Base-by-base conservation (phyloP, 2,329 filamentous ascomycete genomes). In the Penicillium sp. region DNA sequence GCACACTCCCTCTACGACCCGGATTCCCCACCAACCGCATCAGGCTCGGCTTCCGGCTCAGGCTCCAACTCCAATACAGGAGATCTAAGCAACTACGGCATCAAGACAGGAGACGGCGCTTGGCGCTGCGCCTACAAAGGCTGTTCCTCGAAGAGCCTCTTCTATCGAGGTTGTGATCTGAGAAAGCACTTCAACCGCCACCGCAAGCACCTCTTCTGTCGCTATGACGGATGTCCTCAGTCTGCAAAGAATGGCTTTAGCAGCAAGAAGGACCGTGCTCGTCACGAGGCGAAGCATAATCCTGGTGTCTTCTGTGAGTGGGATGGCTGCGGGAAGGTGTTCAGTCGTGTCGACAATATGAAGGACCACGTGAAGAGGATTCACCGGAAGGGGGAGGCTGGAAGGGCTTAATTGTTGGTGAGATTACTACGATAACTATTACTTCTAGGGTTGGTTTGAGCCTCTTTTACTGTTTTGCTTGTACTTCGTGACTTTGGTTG, bases 311-410 rank as follows among this genome's bases (percentile, higher is more conserved):
- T 77, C 36, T 86, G 84, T 62, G 80, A 84, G 60, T 84, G 80
- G 79, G 75, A 78, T 30, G 81, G 78, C 7, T 86, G 84, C 67
- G 78, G 78, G 52, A 72, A 83, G 45, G 74, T 86, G 3, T 86
- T 86, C 66, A 84, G 81, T 67, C 76, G 84, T 31, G 80, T 84
- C 25, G 84, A 86, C 65, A 86, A 86, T 59, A 86, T 86, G 84
- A 78, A 78, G 52, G 77, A 79, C 62, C 77, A 79, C 67, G 75
- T 78, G 28, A 61, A 75, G 42, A 64, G 77, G 30, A 78, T 78
- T 51, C 77, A 79, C 61, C 65, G 65, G 56, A 70, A 65, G 37
- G 49, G 33, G 5, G 31, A 45, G 19, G 6, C 35, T 28, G 40
- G 31, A 16, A 50, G 19, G 33, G 26, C 8, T 33, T 51, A n/a